Evolutionary conservation across 1,139 yeast genomes (phyloP).

Genomic region (Debaryomyces nepalensis): DNA sequence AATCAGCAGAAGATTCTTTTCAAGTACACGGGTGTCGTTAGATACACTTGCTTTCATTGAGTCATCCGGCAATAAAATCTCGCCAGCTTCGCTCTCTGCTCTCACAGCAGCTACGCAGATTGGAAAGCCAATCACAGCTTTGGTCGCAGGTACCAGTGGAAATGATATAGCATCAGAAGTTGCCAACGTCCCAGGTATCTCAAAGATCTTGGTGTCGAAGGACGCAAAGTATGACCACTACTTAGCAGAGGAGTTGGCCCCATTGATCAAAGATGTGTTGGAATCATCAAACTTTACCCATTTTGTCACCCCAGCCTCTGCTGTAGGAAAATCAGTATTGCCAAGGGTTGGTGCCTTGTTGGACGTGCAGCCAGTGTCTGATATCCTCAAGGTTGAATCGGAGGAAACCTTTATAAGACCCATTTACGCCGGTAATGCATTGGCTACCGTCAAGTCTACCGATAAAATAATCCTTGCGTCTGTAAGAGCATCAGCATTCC

Average conservation of each 20-base stretch:
- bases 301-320: conserved; percentile 79
- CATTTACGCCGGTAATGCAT: conserved; percentile 94
- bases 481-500: conserved; percentile 84
- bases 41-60: conserved; percentile 79
- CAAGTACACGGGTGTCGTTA: conserved; percentile 29
- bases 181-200: conserved; percentile 42
- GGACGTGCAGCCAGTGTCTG: conserved; percentile 88
- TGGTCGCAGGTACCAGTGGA: conserved; percentile 61
- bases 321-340: conserved; percentile 83
- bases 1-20: conserved; percentile 35
- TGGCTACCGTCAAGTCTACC: conserved; percentile 75
- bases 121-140: conserved; percentile 67
- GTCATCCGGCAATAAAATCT: conserved; percentile 52
- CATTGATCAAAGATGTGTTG: conserved; percentile 54
- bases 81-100: conserved; percentile 71
- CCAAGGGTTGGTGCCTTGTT: conserved; percentile 88
- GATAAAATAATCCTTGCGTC: conserved; percentile 73
- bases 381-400: conserved; percentile 68
- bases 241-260: conserved; percentile 69
- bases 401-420: conserved; percentile 85
- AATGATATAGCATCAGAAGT: conserved; percentile 42
- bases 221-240: conserved; percentile 56
- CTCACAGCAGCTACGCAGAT: conserved; percentile 66
- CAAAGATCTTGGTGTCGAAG: conserved; percentile 55
- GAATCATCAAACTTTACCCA: conserved; percentile 57